phyloP scores from a whole-genome alignment of 352 stramenopile species.

The Pythium plurisporium region DNA sequence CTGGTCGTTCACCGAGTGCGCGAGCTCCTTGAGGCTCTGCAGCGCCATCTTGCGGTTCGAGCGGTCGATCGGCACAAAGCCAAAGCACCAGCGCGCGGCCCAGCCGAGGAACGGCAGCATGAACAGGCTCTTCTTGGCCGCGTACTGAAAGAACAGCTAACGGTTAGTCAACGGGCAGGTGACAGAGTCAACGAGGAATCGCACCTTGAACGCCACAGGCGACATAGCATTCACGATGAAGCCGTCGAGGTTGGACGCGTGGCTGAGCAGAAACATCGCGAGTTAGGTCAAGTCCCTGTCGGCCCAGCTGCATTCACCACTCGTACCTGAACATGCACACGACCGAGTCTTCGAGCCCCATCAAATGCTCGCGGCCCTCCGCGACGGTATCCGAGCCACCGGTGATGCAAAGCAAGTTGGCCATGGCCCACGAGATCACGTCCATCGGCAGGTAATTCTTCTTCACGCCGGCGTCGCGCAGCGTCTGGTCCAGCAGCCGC shows the following conservation, averaged over 20 bases:
- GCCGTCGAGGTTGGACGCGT: slow-evolving; percentile 80
- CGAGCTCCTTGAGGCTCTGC: slow-evolving; percentile 66
- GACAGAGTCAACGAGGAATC: not conserved
- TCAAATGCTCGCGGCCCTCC: slow-evolving; percentile 52
- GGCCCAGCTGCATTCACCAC: not conserved
- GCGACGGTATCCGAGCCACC: slow-evolving; percentile 41
- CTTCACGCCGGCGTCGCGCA: slow-evolving; percentile 49
- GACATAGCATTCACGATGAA: slow-evolving; percentile 79
- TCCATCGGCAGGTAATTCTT: slow-evolving; percentile 83
- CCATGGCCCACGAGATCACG: slow-evolving; percentile 50
- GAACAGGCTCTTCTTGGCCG: slow-evolving; percentile 83
- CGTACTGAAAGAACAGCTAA: slow-evolving; percentile 34
- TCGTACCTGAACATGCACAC: slow-evolving; percentile 80
- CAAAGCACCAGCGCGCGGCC: slow-evolving; percentile 67
- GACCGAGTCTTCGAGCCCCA: slow-evolving; percentile 53
- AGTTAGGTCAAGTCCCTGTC: too few species aligned
- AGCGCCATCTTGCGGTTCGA: slow-evolving; percentile 57
- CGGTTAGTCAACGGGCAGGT: not conserved
- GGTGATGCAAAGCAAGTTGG: slow-evolving; percentile 49
- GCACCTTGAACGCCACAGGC: slow-evolving; percentile 63
- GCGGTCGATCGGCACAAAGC: slow-evolving; percentile 78
- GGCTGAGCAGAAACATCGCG: too few species aligned
- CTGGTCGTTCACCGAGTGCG: slow-evolving; percentile 58
- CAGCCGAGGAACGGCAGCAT: slow-evolving; percentile 75
- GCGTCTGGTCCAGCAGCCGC: slow-evolving; percentile 48